Evolutionary conservation across 148 eudicot genomes (phyloP), one percentile per base, ranked within the genome.

Genomic region (Tetragonia tetragonoides): DNA sequence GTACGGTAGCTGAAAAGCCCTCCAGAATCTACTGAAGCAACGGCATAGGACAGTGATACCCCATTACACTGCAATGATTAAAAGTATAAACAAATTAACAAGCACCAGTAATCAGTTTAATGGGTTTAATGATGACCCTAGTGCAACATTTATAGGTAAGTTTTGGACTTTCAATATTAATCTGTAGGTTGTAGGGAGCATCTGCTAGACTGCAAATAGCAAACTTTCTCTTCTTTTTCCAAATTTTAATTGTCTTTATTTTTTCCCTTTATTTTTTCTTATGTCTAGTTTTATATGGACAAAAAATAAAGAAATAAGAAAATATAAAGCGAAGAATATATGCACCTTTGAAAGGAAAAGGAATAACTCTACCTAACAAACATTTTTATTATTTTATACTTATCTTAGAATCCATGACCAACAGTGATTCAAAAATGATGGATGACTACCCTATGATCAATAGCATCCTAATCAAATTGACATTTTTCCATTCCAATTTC

Each of bases 11-110:
- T 37, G 60, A 37, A 38, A 76, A 66, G 15, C 16, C 39, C 53
- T n/a, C 39, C 46, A 53, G 34, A 77, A 77, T 66, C 39, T 56
- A 56, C 73, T 14, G 24, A 54, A 72, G 61, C 66, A 23, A 66
- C 12, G 42, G 66, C 16, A 49, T 28, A 49, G 34, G 54, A 65
- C 40, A 56, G 73, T 39, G 18, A 68, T 77, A 41, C 39, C 10
- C 66, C 66, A 40, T 77, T 5, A 67, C n/a, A 21, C 73, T 56
- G 34, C 66, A n/a, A 67, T 68, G 66, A 28, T 16, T 40, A 67
- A n/a, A 64, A 47, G 23, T 34, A 38, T 18, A 6, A 68, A 40
- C 47, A 73, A 49, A 41, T 28, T 20, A 56, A 47, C 65, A 67
- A 38, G 16, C 54, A 54, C 46, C 70, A 76, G 79, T 40, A 61